A percentile compares a stretch with the other conserved stretches of the same genome.
Evolutionary conservation across 225 moss, liverwort and hornwort genomes (phyloP).

Genomic region (Physcomitrium patens): DNA sequence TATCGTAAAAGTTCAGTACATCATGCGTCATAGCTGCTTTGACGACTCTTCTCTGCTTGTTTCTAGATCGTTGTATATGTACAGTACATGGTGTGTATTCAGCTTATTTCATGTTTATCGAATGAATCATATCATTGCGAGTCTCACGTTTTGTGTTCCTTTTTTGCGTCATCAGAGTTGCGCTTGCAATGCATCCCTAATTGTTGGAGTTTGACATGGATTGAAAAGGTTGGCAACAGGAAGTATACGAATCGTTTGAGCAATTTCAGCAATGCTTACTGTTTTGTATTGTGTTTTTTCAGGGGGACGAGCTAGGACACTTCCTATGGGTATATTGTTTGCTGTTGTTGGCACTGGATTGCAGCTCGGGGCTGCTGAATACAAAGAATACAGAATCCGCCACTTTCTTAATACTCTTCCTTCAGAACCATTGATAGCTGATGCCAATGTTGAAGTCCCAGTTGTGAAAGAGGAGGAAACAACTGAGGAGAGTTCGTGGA

Average conservation of each 20-base stretch:
- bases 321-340: slow-evolving; percentile 84
- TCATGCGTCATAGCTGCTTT: slow-evolving; percentile 11
- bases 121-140: slow-evolving; percentile 6
- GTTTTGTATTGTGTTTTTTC: slow-evolving; percentile 22
- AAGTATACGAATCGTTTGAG: not conserved
- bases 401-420: slow-evolving; percentile 49
- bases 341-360: slow-evolving; percentile 82
- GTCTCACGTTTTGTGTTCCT: slow-evolving; percentile 6
- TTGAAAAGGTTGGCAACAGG: not conserved
- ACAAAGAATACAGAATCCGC: slow-evolving; percentile 74
- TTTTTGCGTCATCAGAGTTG: slow-evolving; percentile 6
- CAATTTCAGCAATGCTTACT: not conserved
- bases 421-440: slow-evolving; percentile 32
- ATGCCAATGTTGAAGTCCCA: slow-evolving; percentile 33
- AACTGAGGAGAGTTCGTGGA: slow-evolving; percentile 50
- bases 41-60: not conserved
- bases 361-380: slow-evolving; percentile 64
- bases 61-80: not conserved
- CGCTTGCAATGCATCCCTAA: slow-evolving; percentile 17
- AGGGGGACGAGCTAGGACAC: slow-evolving; percentile 65
- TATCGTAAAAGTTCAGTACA: slow-evolving; percentile 6
- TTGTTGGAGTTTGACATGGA: slow-evolving; percentile 30
- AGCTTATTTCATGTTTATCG: slow-evolving; percentile 11
- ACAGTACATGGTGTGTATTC: slow-evolving; percentile 17
- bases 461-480: slow-evolving; percentile 22